Percentiles rank a stretch among this genome's conserved stretches.
Conservation (phyloP, 768 basidiomycete genomes). For the Hygrophorus russula region DNA sequence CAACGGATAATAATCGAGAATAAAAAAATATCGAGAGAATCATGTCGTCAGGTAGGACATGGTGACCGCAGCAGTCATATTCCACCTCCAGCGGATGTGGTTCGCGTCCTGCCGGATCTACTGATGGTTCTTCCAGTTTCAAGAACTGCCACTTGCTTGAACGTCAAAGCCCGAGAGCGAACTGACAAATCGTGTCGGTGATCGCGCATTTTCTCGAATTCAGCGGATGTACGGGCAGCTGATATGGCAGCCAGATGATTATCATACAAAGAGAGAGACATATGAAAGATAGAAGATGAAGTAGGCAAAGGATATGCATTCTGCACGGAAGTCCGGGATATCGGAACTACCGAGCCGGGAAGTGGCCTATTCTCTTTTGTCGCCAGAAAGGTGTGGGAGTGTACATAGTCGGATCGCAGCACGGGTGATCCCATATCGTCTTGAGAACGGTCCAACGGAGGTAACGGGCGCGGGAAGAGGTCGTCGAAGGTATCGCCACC, state of each 20-base stretch:
- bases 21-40: background rate
- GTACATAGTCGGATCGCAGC: background rate
- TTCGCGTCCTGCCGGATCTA: background rate
- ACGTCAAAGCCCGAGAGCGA: no score
- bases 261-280: background rate
- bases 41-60: background rate
- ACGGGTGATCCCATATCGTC: background rate
- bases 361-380: no score
- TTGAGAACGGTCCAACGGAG: background rate
- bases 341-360: no score
- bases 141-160: no score
- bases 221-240: no score
- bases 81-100: conserved; percentile 5
- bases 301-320: background rate
- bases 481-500: background rate
- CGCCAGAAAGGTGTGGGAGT: background rate
- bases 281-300: background rate
- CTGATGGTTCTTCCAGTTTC: background rate
- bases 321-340: no score
- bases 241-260: no score
- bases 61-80: background rate
- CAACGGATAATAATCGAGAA: no score
- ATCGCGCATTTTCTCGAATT: no score
- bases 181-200: no score
- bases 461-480: background rate